These are phyloP conservation scores for Lachnellula hyalina DNA, from an alignment of 2,329 filamentous ascomycete species.

Conservation along the genomic window DNA sequence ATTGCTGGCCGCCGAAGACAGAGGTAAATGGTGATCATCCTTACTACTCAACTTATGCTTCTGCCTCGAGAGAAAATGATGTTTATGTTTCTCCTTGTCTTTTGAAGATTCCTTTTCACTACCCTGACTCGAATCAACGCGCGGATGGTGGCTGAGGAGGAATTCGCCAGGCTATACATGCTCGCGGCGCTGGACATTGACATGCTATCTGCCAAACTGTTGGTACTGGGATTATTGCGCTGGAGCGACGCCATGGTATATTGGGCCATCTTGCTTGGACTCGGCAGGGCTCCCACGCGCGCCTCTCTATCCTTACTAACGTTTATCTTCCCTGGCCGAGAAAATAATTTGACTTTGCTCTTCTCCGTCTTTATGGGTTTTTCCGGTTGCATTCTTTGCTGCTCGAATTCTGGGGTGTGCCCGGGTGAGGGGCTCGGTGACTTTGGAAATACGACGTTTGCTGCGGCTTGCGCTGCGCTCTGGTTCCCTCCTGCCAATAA, in stretches of 20 bases:
- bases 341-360: slow-evolving; percentile 78
- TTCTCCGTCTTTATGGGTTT: slow-evolving; percentile 61
- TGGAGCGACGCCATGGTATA: slow-evolving; percentile 59
- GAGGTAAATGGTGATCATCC: slow-evolving; percentile 65
- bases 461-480: slow-evolving; percentile 63
- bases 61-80: slow-evolving; percentile 73
- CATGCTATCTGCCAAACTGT: slow-evolving; percentile 56
- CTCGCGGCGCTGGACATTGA: slow-evolving; percentile 51
- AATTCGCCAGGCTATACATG: slow-evolving; percentile 70
- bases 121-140: slow-evolving; percentile 45
- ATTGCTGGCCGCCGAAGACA: slow-evolving; percentile 73
- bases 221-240: slow-evolving; percentile 64
- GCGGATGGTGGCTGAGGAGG: slow-evolving; percentile 71
- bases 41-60: slow-evolving; percentile 71
- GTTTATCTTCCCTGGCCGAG: slow-evolving; percentile 68
- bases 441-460: slow-evolving; percentile 68
- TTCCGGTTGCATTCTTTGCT: slow-evolving; percentile 39
- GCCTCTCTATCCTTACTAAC: slow-evolving; percentile 59
- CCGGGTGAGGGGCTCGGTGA: slow-evolving; percentile 29
- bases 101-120: slow-evolving; percentile 38
- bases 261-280: slow-evolving; percentile 65
- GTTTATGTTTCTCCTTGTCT: slow-evolving; percentile 69
- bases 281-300: slow-evolving; percentile 63
- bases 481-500: slow-evolving; percentile 51
- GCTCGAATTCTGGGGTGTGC: slow-evolving; percentile 32